phyloP scores from a whole-genome alignment of 192 early-diverging fungal genomes.

The Backusella mclennaniae region DNA sequence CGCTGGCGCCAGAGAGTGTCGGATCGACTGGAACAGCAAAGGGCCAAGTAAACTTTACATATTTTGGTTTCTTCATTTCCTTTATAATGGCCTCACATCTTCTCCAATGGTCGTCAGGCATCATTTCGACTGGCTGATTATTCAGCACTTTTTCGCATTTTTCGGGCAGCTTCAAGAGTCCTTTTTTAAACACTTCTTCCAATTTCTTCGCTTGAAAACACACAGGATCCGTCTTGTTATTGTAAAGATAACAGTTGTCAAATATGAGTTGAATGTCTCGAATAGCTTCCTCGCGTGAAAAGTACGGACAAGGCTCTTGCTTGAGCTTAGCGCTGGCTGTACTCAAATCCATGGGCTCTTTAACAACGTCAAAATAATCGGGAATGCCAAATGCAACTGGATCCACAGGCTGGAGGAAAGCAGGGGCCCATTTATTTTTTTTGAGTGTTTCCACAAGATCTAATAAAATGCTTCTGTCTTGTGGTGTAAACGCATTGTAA shows the following conservation, averaged over 20 bases:
- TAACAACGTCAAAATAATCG: slow-evolving; percentile 68
- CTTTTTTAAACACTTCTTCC: slow-evolving; percentile 63
- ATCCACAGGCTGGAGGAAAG: slow-evolving; percentile 84
- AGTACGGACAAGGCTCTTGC: slow-evolving; percentile 29
- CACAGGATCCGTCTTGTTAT: slow-evolving; percentile 67
- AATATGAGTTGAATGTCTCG: slow-evolving; percentile 68
- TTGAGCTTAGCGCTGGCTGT: slow-evolving; percentile 49
- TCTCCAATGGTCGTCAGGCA: slow-evolving; percentile 26
- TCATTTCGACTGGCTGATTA: not conserved
- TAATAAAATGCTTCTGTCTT: not conserved
- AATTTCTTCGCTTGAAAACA: slow-evolving; percentile 64
- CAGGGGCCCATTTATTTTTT: slow-evolving; percentile 70
- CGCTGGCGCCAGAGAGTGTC: slow-evolving; percentile 71
- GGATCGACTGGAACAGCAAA: slow-evolving; percentile 86
- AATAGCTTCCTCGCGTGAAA: slow-evolving; percentile 37
- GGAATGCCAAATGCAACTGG: slow-evolving; percentile 67
- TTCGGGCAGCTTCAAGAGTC: slow-evolving; percentile 61
- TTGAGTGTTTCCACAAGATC: slow-evolving; percentile 59
- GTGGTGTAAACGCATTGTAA: not conserved
- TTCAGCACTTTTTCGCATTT: not conserved
- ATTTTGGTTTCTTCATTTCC: slow-evolving; percentile 27
- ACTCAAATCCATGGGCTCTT: slow-evolving; percentile 72
- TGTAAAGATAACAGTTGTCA: slow-evolving; percentile 79
- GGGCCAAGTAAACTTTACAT: slow-evolving; percentile 36
- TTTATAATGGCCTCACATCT: slow-evolving; percentile 26